phyloP scores from a whole-genome alignment of 2,329 filamentous ascomycete genomes.

The Colletotrichum sp. region DNA sequence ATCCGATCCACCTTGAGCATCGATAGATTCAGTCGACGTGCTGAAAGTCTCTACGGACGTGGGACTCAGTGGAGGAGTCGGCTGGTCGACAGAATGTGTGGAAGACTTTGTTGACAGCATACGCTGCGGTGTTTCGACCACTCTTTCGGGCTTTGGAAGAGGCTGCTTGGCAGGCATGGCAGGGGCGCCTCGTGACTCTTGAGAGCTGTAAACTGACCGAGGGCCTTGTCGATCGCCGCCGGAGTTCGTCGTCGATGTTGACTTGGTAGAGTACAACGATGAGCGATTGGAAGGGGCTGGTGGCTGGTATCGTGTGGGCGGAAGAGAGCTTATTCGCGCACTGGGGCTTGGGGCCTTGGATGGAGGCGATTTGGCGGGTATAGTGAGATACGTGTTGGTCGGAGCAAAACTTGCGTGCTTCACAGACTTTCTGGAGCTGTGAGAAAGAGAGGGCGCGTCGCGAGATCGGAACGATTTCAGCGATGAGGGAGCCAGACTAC shows the following conservation, averaged over 20 bases:
- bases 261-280: slow-evolving; percentile 40
- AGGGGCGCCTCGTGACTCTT: slow-evolving; percentile 45
- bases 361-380: slow-evolving; percentile 35
- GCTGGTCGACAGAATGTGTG: slow-evolving; percentile 39
- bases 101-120: slow-evolving; percentile 7
- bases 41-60: slow-evolving; percentile 56
- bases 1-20: slow-evolving; percentile 35
- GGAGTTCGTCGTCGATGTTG: slow-evolving; percentile 40
- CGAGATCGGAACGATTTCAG: slow-evolving; percentile 18
- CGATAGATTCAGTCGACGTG: slow-evolving; percentile 42
- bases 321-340: slow-evolving; percentile 34
- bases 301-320: slow-evolving; percentile 19
- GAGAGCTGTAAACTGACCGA: slow-evolving; percentile 34
- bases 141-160: not conserved
- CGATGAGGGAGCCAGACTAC: slow-evolving; percentile 9
- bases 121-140: not conserved
- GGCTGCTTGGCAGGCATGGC: slow-evolving; percentile 33
- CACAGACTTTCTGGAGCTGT: slow-evolving; percentile 34
- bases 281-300: slow-evolving; percentile 21
- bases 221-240: slow-evolving; percentile 34
- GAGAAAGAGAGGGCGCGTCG: slow-evolving; percentile 28
- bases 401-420: slow-evolving; percentile 46
- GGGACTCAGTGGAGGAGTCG: slow-evolving; percentile 58
- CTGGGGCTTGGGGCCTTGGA: slow-evolving; percentile 24
- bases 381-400: slow-evolving; percentile 47